Evolutionary conservation across 2,329 filamentous ascomycete species (phyloP).

Genomic region (Clathrospora elynae): DNA sequence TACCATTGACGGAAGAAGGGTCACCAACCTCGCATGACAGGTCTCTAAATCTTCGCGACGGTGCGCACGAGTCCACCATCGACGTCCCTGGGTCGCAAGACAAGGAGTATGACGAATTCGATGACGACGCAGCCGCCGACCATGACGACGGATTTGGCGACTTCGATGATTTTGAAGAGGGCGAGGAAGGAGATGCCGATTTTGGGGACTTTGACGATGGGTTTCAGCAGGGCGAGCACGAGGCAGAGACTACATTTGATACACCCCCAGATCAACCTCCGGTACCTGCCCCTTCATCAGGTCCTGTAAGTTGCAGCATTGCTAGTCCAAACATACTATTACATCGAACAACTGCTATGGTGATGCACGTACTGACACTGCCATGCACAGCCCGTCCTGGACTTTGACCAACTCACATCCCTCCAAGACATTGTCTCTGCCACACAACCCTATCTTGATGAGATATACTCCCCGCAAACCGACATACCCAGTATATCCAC

Average conservation of each 20-base stretch:
- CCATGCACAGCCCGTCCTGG: slow-evolving; percentile 64
- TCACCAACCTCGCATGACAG: slow-evolving; percentile 60
- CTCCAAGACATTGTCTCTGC: slow-evolving; percentile 64
- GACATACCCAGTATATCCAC: slow-evolving; percentile 53
- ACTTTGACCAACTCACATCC: slow-evolving; percentile 65
- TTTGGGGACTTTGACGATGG: slow-evolving; percentile 60
- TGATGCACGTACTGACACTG: slow-evolving; percentile 41
- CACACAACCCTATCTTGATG: slow-evolving; percentile 68
- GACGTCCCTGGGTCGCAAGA: slow-evolving; percentile 16
- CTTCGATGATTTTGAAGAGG: slow-evolving; percentile 67
- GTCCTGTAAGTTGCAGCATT: slow-evolving; percentile 55
- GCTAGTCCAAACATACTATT: slow-evolving; percentile 42
- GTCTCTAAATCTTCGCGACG: slow-evolving; percentile 52
- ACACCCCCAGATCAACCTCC: slow-evolving; percentile 46
- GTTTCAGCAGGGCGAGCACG: slow-evolving; percentile 49
- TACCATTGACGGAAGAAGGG: slow-evolving; percentile 67
- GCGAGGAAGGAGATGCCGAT: slow-evolving; percentile 52
- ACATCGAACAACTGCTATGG: slow-evolving; percentile 35
- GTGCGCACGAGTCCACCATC: slow-evolving; percentile 12
- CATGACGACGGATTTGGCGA: slow-evolving; percentile 55
- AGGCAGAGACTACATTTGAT: slow-evolving; percentile 49
- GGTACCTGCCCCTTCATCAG: slow-evolving; percentile 50
- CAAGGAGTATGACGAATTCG: slow-evolving; percentile 14
- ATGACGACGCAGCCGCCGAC: slow-evolving; percentile 54
- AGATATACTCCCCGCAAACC: slow-evolving; percentile 57